phyloP scores from a whole-genome alignment of 768 basidiomycete genomes.

The Trametes meyenii region DNA sequence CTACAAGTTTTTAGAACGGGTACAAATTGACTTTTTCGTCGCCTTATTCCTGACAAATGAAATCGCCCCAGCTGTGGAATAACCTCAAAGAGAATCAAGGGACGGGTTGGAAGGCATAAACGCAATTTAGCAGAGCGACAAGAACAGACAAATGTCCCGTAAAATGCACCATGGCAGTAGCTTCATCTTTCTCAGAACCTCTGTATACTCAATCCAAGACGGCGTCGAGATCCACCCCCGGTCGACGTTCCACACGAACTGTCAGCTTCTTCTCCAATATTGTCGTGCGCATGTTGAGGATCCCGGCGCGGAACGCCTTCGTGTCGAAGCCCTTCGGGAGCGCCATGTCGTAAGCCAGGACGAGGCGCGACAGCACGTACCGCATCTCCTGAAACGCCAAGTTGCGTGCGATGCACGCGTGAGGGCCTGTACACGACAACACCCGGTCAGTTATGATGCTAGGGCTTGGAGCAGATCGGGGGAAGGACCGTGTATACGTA shows the following conservation, averaged over 20 bases:
- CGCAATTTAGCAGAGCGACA: too few species aligned
- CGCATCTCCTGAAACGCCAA: slow-evolving; percentile 38
- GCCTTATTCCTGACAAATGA: too few species aligned
- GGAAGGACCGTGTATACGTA: not conserved
- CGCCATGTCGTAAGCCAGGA: slow-evolving; percentile 35
- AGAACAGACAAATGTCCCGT: too few species aligned
- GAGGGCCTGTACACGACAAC: slow-evolving; percentile 30
- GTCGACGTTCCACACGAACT: slow-evolving; percentile 6
- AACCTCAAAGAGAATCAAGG: too few species aligned
- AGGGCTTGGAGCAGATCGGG: too few species aligned
- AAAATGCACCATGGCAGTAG: too few species aligned
- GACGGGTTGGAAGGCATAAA: too few species aligned
- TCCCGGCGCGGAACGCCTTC: slow-evolving; percentile 30
- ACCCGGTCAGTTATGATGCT: not conserved
- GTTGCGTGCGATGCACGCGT: slow-evolving; percentile 38
- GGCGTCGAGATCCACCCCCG: slow-evolving; percentile 1
- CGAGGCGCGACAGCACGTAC: slow-evolving; percentile 29
- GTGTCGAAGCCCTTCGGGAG: slow-evolving; percentile 34
- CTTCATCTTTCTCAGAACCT: too few species aligned
- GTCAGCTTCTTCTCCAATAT: slow-evolving; percentile 31
- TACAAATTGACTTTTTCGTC: too few species aligned
- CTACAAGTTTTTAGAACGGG: too few species aligned
- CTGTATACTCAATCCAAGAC: not conserved
- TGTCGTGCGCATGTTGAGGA: slow-evolving; percentile 37
- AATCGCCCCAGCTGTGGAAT: too few species aligned